A percentile compares a stretch with the other conserved stretches of the same genome.
Conservation (phyloP, 176 grass and related monocot genomes). For the Cenchrus purpureus region DNA sequence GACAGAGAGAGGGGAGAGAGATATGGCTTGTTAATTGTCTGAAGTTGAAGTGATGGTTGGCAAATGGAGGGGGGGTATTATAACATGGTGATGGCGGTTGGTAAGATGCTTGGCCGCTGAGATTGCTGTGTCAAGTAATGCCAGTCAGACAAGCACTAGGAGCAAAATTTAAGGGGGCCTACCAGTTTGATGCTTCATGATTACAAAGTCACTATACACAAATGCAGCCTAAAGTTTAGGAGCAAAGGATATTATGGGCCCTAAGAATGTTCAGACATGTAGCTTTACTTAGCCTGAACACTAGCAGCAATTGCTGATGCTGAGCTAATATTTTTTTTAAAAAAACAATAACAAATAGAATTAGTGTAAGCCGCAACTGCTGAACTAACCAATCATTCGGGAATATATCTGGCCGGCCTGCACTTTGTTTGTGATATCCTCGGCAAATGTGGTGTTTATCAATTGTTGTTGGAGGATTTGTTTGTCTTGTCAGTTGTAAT, state of each 20-base stretch:
- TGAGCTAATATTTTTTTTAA: neutral
- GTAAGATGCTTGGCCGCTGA: slow-evolving; percentile 43
- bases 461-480: neutral
- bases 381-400: slow-evolving; percentile 13
- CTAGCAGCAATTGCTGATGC: neutral
- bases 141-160: slow-evolving; percentile 48
- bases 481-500: neutral
- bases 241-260: neutral
- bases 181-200: slow-evolving; percentile 37
- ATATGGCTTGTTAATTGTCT: slow-evolving; percentile 15
- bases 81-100: slow-evolving; percentile 37
- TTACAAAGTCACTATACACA: slow-evolving; percentile 16
- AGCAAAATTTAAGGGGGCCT: slow-evolving; percentile 23
- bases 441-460: slow-evolving; percentile 1
- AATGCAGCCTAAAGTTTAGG: slow-evolving; percentile 26
- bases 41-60: slow-evolving; percentile 43
- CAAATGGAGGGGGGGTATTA: slow-evolving; percentile 40
- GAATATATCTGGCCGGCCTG: neutral
- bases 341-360: neutral
- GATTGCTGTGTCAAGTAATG: slow-evolving; percentile 44
- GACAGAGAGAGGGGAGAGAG: neutral
- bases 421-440: neutral
- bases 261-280: slow-evolving; percentile 37
- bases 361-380: neutral
- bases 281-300: slow-evolving; percentile 9